Evolutionary conservation across 1,284 basidiomycete genomes (phyloP).

Genomic region (Malassezia nana): DNA sequence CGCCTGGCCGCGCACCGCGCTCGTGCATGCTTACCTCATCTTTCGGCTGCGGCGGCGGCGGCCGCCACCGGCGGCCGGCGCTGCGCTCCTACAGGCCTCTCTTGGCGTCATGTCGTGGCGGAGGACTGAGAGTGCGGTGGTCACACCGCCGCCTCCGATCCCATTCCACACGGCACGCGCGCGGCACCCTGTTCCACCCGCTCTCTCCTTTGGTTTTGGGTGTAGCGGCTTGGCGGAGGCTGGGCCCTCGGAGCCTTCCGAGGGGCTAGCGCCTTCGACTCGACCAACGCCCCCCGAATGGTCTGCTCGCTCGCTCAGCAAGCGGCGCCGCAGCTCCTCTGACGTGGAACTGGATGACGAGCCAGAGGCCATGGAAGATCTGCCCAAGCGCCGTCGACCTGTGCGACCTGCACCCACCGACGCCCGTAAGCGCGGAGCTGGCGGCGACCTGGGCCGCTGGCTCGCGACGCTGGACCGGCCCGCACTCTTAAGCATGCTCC

Average conservation of each 20-base stretch:
- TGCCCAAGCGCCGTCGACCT: conserved; percentile 9
- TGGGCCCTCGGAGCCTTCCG: not conserved
- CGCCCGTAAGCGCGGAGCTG: not conserved
- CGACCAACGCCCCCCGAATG: not conserved
- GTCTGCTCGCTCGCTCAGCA: not conserved
- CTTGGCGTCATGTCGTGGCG: not conserved
- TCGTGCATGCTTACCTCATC: not conserved
- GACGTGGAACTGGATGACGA: not conserved
- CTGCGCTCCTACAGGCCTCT: no score
- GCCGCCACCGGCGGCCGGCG: not conserved
- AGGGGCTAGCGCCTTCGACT: not conserved
- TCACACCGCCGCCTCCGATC: conserved; percentile 13
- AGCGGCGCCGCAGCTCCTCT: conserved; percentile 11
- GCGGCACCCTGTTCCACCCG: not conserved
- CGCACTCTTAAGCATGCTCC: conserved; percentile 32
- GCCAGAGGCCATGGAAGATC: not conserved
- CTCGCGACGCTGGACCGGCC: conserved; percentile 34
- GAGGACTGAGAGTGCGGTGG: conserved; percentile 1
- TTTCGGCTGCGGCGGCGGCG: not conserved
- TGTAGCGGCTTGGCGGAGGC: conserved; percentile 4
- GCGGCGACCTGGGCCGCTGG: conserved; percentile 33
- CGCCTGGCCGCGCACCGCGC: not conserved
- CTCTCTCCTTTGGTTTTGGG: conserved; percentile 18
- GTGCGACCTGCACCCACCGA: not conserved
- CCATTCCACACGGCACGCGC: conserved; percentile 9